Evolutionary conservation across 2,329 filamentous ascomycete genomes (phyloP).

Genomic region (Pezicula neosporulosa): DNA sequence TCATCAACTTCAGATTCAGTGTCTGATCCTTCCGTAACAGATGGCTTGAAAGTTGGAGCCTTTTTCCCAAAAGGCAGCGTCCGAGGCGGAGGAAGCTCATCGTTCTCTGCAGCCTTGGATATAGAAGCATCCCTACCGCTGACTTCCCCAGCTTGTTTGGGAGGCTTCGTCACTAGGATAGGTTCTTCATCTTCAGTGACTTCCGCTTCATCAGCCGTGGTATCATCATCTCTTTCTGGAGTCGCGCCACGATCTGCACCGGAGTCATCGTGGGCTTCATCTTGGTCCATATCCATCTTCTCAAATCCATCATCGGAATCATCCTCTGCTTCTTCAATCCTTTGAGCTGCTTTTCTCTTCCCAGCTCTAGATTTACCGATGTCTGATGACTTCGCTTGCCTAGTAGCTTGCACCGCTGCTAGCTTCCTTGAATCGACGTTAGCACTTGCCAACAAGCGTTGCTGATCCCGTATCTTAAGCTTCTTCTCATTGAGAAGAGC

Average conservation of each 20-base stretch:
- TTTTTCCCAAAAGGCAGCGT: conserved; percentile 2
- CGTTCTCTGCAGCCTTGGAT: neutral
- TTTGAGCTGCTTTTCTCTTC: conserved; percentile 46
- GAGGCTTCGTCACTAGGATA: neutral
- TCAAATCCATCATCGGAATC: conserved; percentile 44
- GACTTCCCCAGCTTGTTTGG: too few relatives aligned
- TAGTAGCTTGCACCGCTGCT: conserved; percentile 9
- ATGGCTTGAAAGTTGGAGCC: neutral
- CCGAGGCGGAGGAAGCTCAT: neutral
- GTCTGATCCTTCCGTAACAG: conserved; percentile 1
- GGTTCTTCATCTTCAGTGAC: neutral
- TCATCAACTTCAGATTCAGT: conserved; percentile 3
- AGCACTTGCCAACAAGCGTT: conserved; percentile 47
- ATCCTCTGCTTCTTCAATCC: conserved; percentile 26
- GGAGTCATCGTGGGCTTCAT: conserved; percentile 7
- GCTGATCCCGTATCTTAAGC: conserved; percentile 72
- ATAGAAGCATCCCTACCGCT: neutral
- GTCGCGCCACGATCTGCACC: conserved; percentile 5
- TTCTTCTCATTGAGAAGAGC: conserved; percentile 76
- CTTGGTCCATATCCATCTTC: conserved; percentile 46
- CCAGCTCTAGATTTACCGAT: conserved; percentile 34
- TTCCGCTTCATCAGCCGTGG: conserved; percentile 5
- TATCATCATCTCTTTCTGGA: conserved; percentile 1
- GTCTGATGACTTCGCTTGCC: conserved; percentile 3
- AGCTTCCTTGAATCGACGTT: conserved; percentile 21